A percentile compares a stretch with the other conserved stretches of the same genome.
Evolutionary conservation across 164 flowering plant species (phyloP).

Genomic region (Vitis amurensis): DNA sequence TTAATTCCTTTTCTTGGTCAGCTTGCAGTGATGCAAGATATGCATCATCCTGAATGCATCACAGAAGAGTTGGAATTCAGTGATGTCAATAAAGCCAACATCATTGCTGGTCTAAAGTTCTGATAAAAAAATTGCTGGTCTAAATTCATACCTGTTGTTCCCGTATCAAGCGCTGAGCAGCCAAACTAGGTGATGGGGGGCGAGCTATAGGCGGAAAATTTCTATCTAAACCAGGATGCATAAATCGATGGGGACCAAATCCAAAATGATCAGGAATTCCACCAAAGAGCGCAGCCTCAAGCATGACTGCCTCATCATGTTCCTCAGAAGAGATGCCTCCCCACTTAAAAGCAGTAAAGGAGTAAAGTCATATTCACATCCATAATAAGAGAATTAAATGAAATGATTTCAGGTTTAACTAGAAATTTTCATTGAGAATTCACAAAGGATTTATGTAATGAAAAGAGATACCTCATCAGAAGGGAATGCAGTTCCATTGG

Average conservation of each 20-base stretch:
- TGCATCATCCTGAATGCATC: conserved; percentile 78
- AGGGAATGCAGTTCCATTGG: conserved; percentile 45
- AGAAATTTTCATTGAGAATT: neutral
- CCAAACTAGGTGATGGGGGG: conserved; percentile 85
- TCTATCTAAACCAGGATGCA: conserved; percentile 32
- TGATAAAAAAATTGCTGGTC: neutral
- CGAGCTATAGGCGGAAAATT: conserved; percentile 54
- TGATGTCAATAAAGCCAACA: neutral
- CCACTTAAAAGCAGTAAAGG: conserved; percentile 54
- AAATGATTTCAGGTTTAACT: neutral
- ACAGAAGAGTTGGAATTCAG: neutral
- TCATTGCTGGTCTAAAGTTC: neutral
- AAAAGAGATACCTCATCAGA: conserved; percentile 60
- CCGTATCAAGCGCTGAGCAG: conserved; percentile 82
- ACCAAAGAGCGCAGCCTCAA: conserved; percentile 99
- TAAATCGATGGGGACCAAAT: conserved; percentile 52
- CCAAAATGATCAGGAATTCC: conserved; percentile 72
- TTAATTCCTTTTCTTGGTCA: conserved; percentile 85
- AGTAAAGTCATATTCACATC: neutral
- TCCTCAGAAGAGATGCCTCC: conserved; percentile 95
- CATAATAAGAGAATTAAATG: neutral
- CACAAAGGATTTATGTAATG: neutral
- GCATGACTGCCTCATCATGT: conserved; percentile 99
- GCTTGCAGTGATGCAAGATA: conserved; percentile 92
- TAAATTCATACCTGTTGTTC: conserved; percentile 80